Percentiles rank a stretch among this genome's conserved stretches.
These are phyloP conservation scores for Metschnikowia noctiluminum DNA, from an alignment of 805 yeast genomes.

Conservation along the genomic window DNA sequence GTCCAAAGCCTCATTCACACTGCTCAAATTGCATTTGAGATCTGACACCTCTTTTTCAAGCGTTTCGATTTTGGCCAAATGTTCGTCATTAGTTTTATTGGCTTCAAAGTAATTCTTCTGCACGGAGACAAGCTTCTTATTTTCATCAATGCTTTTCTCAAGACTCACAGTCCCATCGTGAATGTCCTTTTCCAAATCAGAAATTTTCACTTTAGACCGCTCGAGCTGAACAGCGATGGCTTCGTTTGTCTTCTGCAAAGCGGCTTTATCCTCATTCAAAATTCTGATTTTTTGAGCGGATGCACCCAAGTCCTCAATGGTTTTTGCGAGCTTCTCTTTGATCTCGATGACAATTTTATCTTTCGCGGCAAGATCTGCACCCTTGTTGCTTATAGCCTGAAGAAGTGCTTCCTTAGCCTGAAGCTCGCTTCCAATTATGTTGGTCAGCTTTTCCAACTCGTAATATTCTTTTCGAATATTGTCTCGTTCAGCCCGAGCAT, in stretches of 20 bases:
- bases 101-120: conserved; percentile 6
- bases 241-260: conserved; percentile 5
- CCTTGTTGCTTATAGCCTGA: conserved; percentile 17
- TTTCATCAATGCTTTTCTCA: conserved; percentile 8
- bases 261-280: conserved; percentile 11
- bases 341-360: conserved; percentile 18
- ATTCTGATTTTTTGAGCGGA: conserved; percentile 14
- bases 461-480: conserved; percentile 11
- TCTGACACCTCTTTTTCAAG: conserved; percentile 7
- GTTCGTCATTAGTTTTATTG: conserved; percentile 4
- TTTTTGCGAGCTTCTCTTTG: conserved; percentile 16
- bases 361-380: conserved; percentile 18
- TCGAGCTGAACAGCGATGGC: conserved; percentile 1
- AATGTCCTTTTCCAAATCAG: conserved; percentile 7
- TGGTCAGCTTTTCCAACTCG: conserved; percentile 16
- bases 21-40: conserved; percentile 5
- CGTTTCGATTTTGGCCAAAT: conserved; percentile 1
- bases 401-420: conserved; percentile 18
- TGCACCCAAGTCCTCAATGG: conserved; percentile 15
- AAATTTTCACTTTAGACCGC: background rate
- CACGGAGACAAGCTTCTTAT: conserved; percentile 3
- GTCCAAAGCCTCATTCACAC: conserved; percentile 28
- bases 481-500: conserved; percentile 10
- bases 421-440: conserved; percentile 16
- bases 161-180: background rate